Percentiles rank a stretch among this genome's conserved stretches.
These are phyloP conservation scores for Suillus subaureus DNA, from an alignment of 768 basidiomycete genomes.

Conservation along the genomic window DNA sequence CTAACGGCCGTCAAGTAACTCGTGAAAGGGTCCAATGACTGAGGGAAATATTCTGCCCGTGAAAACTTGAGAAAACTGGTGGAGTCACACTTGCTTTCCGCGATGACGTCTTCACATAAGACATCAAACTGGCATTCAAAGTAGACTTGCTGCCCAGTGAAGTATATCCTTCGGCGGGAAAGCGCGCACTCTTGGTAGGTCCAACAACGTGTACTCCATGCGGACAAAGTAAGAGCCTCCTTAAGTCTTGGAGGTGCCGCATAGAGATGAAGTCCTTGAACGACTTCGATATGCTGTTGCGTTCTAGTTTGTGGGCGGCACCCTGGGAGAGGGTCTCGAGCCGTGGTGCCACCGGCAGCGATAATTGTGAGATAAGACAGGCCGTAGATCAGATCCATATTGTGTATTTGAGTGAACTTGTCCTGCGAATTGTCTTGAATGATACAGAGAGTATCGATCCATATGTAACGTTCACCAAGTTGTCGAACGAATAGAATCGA, in stretches of 20 bases:
- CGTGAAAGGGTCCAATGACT: not conserved
- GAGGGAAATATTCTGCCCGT: constrained; percentile 2
- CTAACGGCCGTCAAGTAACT: not conserved
- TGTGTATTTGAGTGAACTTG: constrained; percentile 19
- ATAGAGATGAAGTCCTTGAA: constrained; percentile 24
- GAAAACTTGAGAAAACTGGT: not conserved
- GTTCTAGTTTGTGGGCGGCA: constrained; percentile 14
- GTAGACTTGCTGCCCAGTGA: constrained; percentile 25
- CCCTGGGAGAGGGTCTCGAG: constrained; percentile 17
- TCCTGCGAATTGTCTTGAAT: constrained; percentile 21
- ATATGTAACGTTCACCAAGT: constrained; percentile 27
- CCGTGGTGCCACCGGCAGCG: constrained; percentile 18
- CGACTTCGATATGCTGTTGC: constrained; percentile 19
- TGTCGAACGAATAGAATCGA: constrained; percentile 21
- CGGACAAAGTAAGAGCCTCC: constrained; percentile 13
- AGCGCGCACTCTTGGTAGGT: constrained; percentile 24
- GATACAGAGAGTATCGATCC: constrained; percentile 30
- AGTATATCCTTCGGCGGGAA: constrained; percentile 24
- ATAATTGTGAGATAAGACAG: constrained; percentile 22
- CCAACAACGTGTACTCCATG: constrained; percentile 26
- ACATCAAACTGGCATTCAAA: constrained; percentile 23
- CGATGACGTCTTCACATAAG: constrained; percentile 26
- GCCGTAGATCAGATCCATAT: constrained; percentile 25
- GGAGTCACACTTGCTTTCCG: constrained; percentile 16
- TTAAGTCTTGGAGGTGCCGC: constrained; percentile 19